Percentiles rank a stretch among this genome's conserved stretches.
Conservation (phyloP, 2,329 filamentous ascomycete genomes). For the Cercospora berteroae region DNA sequence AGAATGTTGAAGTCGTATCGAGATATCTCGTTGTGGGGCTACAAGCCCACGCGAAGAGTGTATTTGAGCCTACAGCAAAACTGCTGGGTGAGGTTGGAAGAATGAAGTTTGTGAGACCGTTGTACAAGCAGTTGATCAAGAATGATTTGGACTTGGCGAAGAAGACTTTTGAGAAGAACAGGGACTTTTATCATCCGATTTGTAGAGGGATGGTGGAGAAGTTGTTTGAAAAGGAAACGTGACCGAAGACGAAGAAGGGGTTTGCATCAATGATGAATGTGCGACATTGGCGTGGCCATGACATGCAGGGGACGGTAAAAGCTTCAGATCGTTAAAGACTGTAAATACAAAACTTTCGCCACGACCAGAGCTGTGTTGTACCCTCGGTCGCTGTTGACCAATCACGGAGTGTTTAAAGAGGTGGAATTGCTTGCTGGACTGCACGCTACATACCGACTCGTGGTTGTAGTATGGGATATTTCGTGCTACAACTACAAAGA, state of each 20-base stretch:
- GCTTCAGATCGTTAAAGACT: not conserved
- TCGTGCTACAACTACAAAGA: too few relatives aligned
- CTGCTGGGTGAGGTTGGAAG: constrained; percentile 79
- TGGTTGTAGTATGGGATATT: too few relatives aligned
- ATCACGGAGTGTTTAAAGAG: too few relatives aligned
- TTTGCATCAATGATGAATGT: not conserved
- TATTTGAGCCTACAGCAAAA: constrained; percentile 69
- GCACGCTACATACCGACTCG: too few relatives aligned
- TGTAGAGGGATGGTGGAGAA: constrained; percentile 84
- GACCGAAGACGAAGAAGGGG: not conserved
- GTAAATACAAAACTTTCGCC: too few relatives aligned
- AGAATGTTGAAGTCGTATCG: constrained; percentile 82
- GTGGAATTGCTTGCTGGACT: too few relatives aligned
- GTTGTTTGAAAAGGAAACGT: constrained; percentile 36
- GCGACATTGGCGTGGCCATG: not conserved
- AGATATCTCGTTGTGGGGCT: constrained; percentile 80
- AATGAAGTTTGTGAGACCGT: constrained; percentile 94
- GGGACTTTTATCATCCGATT: constrained; percentile 93
- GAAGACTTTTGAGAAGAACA: constrained; percentile 80
- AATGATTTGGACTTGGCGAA: constrained; percentile 73
- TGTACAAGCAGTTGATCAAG: constrained; percentile 74
- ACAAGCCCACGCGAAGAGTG: constrained; percentile 65
- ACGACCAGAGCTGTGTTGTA: too few relatives aligned
- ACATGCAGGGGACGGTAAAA: not conserved
- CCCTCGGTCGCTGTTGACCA: too few relatives aligned